These are phyloP conservation scores for Trichoderma citrinoviride DNA, from an alignment of 2,329 filamentous ascomycete species.

Conservation along the genomic window DNA sequence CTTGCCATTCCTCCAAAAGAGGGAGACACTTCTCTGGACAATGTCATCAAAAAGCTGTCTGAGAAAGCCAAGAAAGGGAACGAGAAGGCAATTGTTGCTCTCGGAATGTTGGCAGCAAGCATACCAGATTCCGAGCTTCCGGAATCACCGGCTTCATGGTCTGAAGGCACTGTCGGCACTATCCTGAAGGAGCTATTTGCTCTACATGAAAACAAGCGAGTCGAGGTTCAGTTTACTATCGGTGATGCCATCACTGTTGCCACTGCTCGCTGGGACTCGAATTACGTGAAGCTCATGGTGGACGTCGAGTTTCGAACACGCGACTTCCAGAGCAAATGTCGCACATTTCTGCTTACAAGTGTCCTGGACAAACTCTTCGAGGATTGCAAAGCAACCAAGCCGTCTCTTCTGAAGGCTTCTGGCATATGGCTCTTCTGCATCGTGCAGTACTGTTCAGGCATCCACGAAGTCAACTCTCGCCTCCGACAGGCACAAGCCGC, in stretches of 20 bases:
- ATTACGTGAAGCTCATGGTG: conserved; percentile 69
- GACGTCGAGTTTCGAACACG: conserved; percentile 62
- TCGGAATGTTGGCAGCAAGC: conserved; percentile 69
- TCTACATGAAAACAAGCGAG: conserved; percentile 79
- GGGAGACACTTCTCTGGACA: conserved; percentile 34
- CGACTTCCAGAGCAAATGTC: conserved; percentile 39
- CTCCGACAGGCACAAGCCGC: conserved; percentile 78
- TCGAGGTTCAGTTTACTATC: conserved; percentile 85
- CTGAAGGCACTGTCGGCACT: conserved; percentile 44
- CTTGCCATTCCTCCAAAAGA: conserved; percentile 37
- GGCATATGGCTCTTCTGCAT: conserved; percentile 94
- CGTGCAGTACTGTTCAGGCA: conserved; percentile 82
- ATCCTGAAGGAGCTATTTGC: conserved; percentile 69
- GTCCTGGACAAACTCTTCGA: conserved; percentile 70
- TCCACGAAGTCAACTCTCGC: conserved; percentile 68
- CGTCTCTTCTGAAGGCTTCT: conserved; percentile 83
- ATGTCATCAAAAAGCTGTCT: conserved; percentile 61
- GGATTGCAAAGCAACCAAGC: conserved; percentile 81
- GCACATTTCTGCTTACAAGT: conserved; percentile 44
- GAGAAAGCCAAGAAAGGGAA: conserved; percentile 74
- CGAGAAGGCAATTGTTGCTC: conserved; percentile 74
- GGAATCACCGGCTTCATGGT: conserved; percentile 27
- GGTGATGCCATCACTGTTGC: conserved; percentile 83
- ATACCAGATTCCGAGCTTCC: conserved; percentile 29
- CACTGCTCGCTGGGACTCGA: conserved; percentile 78